Evolutionary conservation across 495 filamentous ascomycete species (phyloP).

Genomic region (Aspergillus sclerotiicarbonarius): DNA sequence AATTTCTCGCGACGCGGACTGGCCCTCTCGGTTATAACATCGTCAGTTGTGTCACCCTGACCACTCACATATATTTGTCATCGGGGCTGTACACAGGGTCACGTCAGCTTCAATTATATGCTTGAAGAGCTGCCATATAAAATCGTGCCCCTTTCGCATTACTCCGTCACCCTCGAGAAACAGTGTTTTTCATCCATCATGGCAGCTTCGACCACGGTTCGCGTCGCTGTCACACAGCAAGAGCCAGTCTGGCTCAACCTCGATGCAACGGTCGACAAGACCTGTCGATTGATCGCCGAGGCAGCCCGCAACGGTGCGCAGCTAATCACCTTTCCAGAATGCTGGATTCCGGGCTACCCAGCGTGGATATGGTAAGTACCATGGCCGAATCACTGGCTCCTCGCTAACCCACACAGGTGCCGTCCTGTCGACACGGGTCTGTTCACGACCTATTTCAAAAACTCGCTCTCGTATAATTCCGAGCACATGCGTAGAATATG

Average conservation of each 20-base stretch:
- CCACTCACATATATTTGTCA: no score
- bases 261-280: slow-evolving; percentile 46
- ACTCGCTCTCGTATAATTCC: slow-evolving; percentile 44
- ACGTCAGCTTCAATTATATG: no score
- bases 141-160: no score
- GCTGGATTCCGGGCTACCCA: slow-evolving; percentile 57
- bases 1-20: no score
- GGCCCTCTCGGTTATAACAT: no score
- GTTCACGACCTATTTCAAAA: slow-evolving; percentile 47
- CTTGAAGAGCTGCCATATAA: no score
- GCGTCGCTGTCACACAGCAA: slow-evolving; percentile 49
- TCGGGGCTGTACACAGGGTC: no score
- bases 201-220: slow-evolving; percentile 15
- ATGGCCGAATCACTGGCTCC: background rate
- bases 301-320: slow-evolving; percentile 49
- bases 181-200: background rate
- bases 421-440: slow-evolving; percentile 45
- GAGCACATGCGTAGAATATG: slow-evolving; percentile 48
- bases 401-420: slow-evolving; percentile 26
- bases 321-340: slow-evolving; percentile 56
- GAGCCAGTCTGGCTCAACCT: slow-evolving; percentile 58
- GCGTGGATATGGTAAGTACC: slow-evolving; percentile 54
- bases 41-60: no score
- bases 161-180: no score
- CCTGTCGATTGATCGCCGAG: slow-evolving; percentile 49